Evolutionary conservation across 1,284 basidiomycete species (phyloP).

Genomic region (Rhodotorula sp.): DNA sequence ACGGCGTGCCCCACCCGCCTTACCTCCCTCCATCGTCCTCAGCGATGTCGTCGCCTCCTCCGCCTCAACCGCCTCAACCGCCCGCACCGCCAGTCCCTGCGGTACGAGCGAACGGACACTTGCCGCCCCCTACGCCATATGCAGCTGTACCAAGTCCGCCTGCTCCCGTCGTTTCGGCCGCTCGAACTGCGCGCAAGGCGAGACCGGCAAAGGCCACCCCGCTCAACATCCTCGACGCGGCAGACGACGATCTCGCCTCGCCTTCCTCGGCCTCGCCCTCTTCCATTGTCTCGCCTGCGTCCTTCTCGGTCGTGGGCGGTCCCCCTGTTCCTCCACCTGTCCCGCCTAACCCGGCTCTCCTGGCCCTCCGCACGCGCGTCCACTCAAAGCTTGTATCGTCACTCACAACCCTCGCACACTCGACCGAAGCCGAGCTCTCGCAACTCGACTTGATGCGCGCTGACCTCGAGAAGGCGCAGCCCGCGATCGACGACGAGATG

Average conservation of each 20-base stretch:
- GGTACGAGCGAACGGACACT: background rate
- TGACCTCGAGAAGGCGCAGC: constrained; percentile 82
- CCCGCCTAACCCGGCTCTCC: constrained; percentile 70
- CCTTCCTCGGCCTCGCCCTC: constrained; percentile 38
- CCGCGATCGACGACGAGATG: constrained; percentile 93
- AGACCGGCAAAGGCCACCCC: constrained; percentile 23
- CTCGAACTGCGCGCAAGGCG: constrained; percentile 6
- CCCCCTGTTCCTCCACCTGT: constrained; percentile 57
- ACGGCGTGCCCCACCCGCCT: background rate
- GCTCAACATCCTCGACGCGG: constrained; percentile 41
- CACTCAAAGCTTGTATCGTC: constrained; percentile 71
- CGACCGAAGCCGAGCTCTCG: constrained; percentile 64
- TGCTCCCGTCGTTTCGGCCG: background rate
- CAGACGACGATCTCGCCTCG: constrained; percentile 30
- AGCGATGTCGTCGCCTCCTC: background rate
- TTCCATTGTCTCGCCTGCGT: constrained; percentile 31
- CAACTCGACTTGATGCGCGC: constrained; percentile 73
- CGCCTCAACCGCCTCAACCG: no score
- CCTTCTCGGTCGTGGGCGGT: constrained; percentile 15
- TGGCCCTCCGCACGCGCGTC: constrained; percentile 76
- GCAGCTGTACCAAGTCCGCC: background rate
- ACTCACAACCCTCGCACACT: constrained; percentile 58
- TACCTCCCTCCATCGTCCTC: background rate
- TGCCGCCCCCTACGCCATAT: no score
- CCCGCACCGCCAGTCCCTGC: no score